Percentiles rank a stretch among this genome's conserved stretches.
These are phyloP conservation scores for Ilyonectria sp. DNA, from an alignment of 2,329 filamentous ascomycete species.

Conservation along the genomic window DNA sequence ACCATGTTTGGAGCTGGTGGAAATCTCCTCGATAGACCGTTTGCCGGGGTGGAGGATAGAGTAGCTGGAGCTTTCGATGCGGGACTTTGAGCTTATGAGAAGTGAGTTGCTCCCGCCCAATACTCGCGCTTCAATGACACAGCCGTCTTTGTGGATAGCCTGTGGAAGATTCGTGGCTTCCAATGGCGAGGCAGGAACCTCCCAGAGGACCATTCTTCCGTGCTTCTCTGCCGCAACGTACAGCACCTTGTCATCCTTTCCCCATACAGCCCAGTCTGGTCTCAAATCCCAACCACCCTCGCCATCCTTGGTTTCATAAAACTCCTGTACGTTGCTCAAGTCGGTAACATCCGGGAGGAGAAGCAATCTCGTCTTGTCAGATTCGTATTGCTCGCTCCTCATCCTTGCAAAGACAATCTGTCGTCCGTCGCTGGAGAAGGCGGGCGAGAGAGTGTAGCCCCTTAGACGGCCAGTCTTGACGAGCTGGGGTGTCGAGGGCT, in stretches of 20 bases:
- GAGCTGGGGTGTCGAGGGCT: conserved; percentile 66
- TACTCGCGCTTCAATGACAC: conserved; percentile 67
- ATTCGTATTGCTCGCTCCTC: conserved; percentile 83
- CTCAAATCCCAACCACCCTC: conserved; percentile 74
- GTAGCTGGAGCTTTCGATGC: conserved; percentile 82
- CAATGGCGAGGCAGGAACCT: conserved; percentile 69
- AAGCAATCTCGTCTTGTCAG: conserved; percentile 78
- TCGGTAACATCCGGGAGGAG: conserved; percentile 74
- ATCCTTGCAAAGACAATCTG: conserved; percentile 85
- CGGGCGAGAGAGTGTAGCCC: conserved; percentile 77
- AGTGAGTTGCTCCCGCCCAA: conserved; percentile 66
- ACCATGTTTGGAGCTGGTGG: conserved; percentile 77
- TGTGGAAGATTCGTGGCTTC: conserved; percentile 64
- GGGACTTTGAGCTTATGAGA: conserved; percentile 77
- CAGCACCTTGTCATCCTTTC: conserved; percentile 72
- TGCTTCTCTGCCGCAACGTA: conserved; percentile 82
- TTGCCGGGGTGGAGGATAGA: conserved; percentile 67
- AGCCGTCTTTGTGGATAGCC: conserved; percentile 67
- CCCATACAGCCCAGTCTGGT: conserved; percentile 72
- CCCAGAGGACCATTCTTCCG: conserved; percentile 75
- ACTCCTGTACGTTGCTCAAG: conserved; percentile 72
- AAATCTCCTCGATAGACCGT: conserved; percentile 62
- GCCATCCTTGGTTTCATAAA: conserved; percentile 74
- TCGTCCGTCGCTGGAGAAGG: conserved; percentile 81
- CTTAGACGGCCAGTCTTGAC: conserved; percentile 69